Evolutionary conservation across 1,284 basidiomycete species (phyloP).

Genomic region (Trichosporon sp.): DNA sequence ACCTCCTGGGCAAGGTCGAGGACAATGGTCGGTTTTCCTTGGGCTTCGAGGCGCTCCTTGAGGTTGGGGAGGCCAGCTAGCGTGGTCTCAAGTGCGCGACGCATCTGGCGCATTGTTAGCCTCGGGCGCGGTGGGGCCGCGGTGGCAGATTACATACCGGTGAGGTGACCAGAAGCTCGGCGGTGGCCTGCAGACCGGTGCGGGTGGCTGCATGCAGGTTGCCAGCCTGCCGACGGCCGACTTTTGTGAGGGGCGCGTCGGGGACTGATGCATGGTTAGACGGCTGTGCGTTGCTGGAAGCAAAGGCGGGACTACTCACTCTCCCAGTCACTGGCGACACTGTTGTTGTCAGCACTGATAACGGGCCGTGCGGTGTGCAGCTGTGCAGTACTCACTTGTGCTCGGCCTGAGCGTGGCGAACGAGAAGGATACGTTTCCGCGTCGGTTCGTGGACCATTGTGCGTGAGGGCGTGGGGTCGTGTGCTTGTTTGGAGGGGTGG

Average conservation of each 20-base stretch:
- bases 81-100: conserved; percentile 48
- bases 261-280: conserved; percentile 27
- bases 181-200: conserved; percentile 36
- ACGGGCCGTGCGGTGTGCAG: background rate
- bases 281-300: background rate
- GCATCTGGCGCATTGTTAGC: conserved; percentile 27
- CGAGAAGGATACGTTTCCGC: conserved; percentile 42
- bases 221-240: conserved; percentile 41
- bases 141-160: conserved; percentile 28
- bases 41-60: conserved; percentile 31
- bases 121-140: background rate
- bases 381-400: conserved; percentile 38
- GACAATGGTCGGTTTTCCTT: conserved; percentile 41
- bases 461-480: background rate
- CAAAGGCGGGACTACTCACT: conserved; percentile 29
- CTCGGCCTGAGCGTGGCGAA: conserved; percentile 48
- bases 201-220: conserved; percentile 38
- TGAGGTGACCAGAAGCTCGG: conserved; percentile 45
- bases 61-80: conserved; percentile 41
- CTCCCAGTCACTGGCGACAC: conserved; percentile 43
- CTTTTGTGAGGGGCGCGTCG: conserved; percentile 44
- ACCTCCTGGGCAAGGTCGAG: conserved; percentile 47
- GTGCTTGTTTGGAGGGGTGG: background rate
- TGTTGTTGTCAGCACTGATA: conserved; percentile 15
- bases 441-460: conserved; percentile 9